Conservation (phyloP, 192 early-diverging fungal species). For the Coemansia brasiliensis region DNA sequence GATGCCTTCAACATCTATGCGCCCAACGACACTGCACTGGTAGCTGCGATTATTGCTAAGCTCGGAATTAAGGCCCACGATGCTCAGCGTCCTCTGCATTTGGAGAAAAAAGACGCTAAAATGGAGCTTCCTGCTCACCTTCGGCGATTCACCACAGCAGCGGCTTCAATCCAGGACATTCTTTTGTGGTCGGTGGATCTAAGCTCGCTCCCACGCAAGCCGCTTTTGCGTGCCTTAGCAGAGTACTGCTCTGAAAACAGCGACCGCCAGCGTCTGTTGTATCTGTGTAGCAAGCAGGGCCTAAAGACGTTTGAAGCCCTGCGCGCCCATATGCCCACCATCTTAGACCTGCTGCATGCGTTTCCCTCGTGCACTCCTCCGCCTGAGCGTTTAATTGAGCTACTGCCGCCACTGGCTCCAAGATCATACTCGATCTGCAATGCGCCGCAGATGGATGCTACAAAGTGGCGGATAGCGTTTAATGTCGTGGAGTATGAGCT, state of each 20-base stretch:
- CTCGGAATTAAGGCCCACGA: conserved; percentile 56
- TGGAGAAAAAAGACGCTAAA: conserved; percentile 41
- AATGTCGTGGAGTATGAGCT: conserved; percentile 77
- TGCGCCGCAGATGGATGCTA: conserved; percentile 58
- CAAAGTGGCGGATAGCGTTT: conserved; percentile 73
- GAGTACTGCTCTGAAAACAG: conserved; percentile 68
- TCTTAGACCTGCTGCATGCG: conserved; percentile 77
- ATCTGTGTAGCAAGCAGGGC: conserved; percentile 79
- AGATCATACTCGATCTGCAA: conserved; percentile 86
- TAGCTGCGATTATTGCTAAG: conserved; percentile 62
- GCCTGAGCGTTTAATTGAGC: conserved; percentile 71
- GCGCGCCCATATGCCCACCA: conserved; percentile 66
- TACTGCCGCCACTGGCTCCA: conserved; percentile 75
- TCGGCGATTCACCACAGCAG: conserved; percentile 8
- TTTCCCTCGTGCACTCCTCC: conserved; percentile 76
- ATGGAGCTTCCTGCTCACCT: conserved; percentile 41
- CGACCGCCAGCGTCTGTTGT: conserved; percentile 79
- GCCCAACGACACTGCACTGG: conserved; percentile 76
- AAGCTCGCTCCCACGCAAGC: conserved; percentile 71
- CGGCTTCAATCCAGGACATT: conserved; percentile 61
- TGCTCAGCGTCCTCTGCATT: conserved; percentile 12
- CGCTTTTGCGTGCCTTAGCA: conserved; percentile 77
- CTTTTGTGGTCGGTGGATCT: conserved; percentile 79
- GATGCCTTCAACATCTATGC: conserved; percentile 88
- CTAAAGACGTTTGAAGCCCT: conserved; percentile 64